Evolutionary conservation across 1,139 yeast species (phyloP).

Genomic region (Kurtzmaniella quercitrusa): DNA sequence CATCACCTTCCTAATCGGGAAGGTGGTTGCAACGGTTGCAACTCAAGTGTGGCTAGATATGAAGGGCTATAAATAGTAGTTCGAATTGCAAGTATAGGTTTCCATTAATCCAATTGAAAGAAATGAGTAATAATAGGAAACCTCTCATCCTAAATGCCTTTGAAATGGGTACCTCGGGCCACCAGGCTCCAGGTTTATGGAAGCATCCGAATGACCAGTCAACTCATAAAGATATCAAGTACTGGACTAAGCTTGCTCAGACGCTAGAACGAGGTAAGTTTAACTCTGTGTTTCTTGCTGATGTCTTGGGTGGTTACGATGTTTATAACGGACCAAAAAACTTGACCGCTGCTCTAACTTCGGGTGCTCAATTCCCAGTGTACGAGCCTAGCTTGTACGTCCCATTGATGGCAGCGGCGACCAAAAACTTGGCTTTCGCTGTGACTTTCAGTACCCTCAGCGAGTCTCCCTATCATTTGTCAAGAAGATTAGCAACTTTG

Average conservation of each 20-base stretch:
- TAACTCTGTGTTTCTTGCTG: slow-evolving; percentile 44
- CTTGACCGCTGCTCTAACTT: slow-evolving; percentile 30
- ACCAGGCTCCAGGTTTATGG: slow-evolving; percentile 41
- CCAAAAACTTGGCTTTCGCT: slow-evolving; percentile 37
- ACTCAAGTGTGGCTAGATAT: not conserved
- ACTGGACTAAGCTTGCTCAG: slow-evolving; percentile 45
- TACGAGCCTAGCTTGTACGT: slow-evolving; percentile 39
- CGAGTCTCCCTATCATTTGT: slow-evolving; percentile 43
- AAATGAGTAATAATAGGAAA: slow-evolving; percentile 14
- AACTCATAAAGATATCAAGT: slow-evolving; percentile 21
- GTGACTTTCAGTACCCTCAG: slow-evolving; percentile 41
- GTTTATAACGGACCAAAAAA: slow-evolving; percentile 38
- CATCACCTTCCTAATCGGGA: not conserved
- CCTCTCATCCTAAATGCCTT: slow-evolving; percentile 35
- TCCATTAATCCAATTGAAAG: not conserved
- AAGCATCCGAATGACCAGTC: slow-evolving; percentile 40
- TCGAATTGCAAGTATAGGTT: too few species aligned
- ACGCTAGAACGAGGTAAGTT: slow-evolving; percentile 43
- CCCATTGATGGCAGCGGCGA: slow-evolving; percentile 39
- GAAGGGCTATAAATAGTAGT: too few species aligned
- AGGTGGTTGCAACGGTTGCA: not conserved
- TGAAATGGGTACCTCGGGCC: slow-evolving; percentile 38
- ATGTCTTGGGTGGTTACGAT: slow-evolving; percentile 43
- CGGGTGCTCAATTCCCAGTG: slow-evolving; percentile 44
- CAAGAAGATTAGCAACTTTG: slow-evolving; percentile 40